A percentile compares a stretch with the other conserved stretches of the same genome.
These are phyloP conservation scores for Cyberlindnera subsufficiens DNA, from an alignment of 805 yeast genomes.

Conservation along the genomic window DNA sequence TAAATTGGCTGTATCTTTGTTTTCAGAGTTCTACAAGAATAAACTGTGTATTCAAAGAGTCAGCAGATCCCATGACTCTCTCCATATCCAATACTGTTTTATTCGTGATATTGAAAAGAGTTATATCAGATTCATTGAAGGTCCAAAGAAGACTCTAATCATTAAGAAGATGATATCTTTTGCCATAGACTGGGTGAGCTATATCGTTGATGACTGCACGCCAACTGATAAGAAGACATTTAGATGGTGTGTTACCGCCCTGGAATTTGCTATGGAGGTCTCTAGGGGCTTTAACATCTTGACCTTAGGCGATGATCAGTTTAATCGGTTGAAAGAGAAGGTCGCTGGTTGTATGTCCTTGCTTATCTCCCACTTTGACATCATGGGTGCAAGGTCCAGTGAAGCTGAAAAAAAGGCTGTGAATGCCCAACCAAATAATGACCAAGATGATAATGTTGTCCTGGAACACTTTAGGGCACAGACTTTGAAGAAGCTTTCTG, in stretches of 20 bases:
- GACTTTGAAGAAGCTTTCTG: conserved; percentile 57
- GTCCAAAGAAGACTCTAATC: conserved; percentile 58
- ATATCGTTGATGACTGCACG: conserved; percentile 89
- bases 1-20: conserved; percentile 57
- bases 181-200: conserved; percentile 87
- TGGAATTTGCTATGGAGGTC: conserved; percentile 94
- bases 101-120: conserved; percentile 79
- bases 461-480: conserved; percentile 58
- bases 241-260: conserved; percentile 92
- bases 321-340: conserved; percentile 61
- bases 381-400: conserved; percentile 94
- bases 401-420: conserved; percentile 48
- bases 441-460: conserved; percentile 48
- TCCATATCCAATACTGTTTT: conserved; percentile 68
- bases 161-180: conserved; percentile 67
- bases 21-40: conserved; percentile 52
- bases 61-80: conserved; percentile 66
- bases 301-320: conserved; percentile 73
- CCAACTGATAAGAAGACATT: conserved; percentile 90
- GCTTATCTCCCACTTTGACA: conserved; percentile 91
- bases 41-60: conserved; percentile 48
- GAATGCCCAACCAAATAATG: conserved; percentile 33
- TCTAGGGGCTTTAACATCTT: conserved; percentile 86
- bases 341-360: conserved; percentile 94
- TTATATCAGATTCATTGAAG: conserved; percentile 58